These are phyloP conservation scores for Termitomyces sp. DNA, from an alignment of 768 basidiomycete species.

Conservation along the genomic window DNA sequence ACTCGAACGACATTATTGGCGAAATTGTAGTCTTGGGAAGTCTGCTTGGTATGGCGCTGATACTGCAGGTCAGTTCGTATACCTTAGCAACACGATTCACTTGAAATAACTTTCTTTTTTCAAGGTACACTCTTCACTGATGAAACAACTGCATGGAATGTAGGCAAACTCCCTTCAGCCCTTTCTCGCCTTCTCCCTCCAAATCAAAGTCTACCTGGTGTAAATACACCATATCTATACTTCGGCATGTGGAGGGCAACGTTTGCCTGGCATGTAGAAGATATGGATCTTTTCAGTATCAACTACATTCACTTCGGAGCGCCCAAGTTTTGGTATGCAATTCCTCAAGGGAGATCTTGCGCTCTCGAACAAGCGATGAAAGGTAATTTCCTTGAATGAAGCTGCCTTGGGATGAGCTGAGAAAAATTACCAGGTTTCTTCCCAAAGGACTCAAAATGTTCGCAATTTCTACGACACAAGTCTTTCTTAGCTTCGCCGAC, in stretches of 20 bases:
- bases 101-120: neutral
- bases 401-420: slow-evolving; percentile 1
- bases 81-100: neutral
- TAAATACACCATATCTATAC: slow-evolving; percentile 96
- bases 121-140: slow-evolving; percentile 73
- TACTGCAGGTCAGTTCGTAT: slow-evolving; percentile 73
- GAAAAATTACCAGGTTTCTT: slow-evolving; percentile 63
- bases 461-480: slow-evolving; percentile 95
- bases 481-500: slow-evolving; percentile 90
- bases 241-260: slow-evolving; percentile 99
- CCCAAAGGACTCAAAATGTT: slow-evolving; percentile 81
- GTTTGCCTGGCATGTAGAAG: slow-evolving; percentile 99
- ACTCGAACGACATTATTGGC: slow-evolving; percentile 89
- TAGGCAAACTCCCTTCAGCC: slow-evolving; percentile 84
- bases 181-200: slow-evolving; percentile 74
- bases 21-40: slow-evolving; percentile 81
- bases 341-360: slow-evolving; percentile 80
- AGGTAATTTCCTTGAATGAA: slow-evolving; percentile 36
- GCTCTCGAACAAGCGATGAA: slow-evolving; percentile 89
- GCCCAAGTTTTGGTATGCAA: slow-evolving; percentile 95
- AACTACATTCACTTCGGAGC: slow-evolving; percentile 99
- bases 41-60: slow-evolving; percentile 99
- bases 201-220: slow-evolving; percentile 78
- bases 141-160: slow-evolving; percentile 84
- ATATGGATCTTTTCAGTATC: slow-evolving; percentile 98